phyloP scores from a whole-genome alignment of 176 grass and related monocot species.

The Ensete ventricosum region DNA sequence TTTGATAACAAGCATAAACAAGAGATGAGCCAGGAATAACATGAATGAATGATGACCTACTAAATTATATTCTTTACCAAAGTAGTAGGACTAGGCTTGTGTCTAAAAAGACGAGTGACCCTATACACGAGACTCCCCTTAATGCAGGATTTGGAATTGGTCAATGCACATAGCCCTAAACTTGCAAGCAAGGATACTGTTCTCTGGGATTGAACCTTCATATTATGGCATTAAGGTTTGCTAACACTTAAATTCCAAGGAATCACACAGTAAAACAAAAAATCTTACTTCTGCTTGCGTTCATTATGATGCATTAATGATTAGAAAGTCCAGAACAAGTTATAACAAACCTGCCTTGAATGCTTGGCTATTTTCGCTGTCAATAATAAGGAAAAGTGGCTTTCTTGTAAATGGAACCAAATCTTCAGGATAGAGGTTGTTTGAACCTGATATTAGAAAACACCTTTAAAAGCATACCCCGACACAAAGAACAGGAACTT shows the following conservation, averaged over 20 bases:
- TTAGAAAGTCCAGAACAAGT: conserved; percentile 61
- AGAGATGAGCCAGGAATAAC: not conserved
- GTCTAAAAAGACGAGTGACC: not conserved
- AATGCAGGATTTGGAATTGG: not conserved
- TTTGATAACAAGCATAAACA: conserved; percentile 1
- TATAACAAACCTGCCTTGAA: conserved; percentile 99
- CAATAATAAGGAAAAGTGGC: conserved; percentile 86
- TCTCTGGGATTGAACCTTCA: no score
- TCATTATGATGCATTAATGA: conserved; percentile 22
- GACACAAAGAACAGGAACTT: not conserved
- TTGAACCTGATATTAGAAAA: conserved; percentile 41
- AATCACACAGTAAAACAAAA: not conserved
- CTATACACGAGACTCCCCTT: not conserved
- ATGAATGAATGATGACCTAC: not conserved
- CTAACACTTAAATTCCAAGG: not conserved
- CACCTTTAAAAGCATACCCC: not conserved
- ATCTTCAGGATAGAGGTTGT: conserved; percentile 90
- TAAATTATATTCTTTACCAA: not conserved
- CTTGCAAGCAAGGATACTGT: no score
- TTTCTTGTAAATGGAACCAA: conserved; percentile 93
- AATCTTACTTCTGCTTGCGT: not conserved
- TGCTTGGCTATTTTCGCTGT: conserved; percentile 91
- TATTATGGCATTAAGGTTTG: no score
- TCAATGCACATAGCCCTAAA: not conserved
- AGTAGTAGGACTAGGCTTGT: not conserved